A percentile compares a stretch with the other conserved stretches of the same genome.
These are phyloP conservation scores for Wallacemonas sp. DNA, from an alignment of 208 protist species.

Conservation along the genomic window DNA sequence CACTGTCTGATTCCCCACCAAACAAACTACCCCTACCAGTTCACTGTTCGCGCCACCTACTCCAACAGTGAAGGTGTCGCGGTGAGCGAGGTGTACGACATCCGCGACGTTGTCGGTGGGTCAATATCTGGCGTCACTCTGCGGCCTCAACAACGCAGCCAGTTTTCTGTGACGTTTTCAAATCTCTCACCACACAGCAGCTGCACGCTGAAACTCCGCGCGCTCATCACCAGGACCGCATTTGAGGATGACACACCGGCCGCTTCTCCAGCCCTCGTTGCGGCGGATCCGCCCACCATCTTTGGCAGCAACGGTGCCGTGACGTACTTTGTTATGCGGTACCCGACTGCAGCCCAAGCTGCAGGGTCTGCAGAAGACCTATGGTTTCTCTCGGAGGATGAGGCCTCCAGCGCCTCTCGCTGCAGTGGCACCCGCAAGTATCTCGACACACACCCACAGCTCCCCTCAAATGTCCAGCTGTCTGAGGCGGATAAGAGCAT, in stretches of 20 bases:
- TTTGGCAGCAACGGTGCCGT: slow-evolving; percentile 24
- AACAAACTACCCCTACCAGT: slow-evolving; percentile 55
- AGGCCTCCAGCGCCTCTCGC: no score
- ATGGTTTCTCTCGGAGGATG: slow-evolving; percentile 15
- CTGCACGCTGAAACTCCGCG: slow-evolving; percentile 47
- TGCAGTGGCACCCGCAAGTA: slow-evolving; percentile 2
- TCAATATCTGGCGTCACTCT: slow-evolving; percentile 44
- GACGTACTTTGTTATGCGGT: slow-evolving; percentile 46
- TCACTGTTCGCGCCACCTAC: slow-evolving; percentile 43
- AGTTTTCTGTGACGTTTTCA: slow-evolving; percentile 54
- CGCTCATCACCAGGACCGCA: slow-evolving; percentile 18
- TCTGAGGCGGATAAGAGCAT: neutral
- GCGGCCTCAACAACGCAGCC: slow-evolving; percentile 21
- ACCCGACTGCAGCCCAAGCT: slow-evolving; percentile 17
- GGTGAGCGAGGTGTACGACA: slow-evolving; percentile 36
- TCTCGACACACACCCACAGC: slow-evolving; percentile 26
- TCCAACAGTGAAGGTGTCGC: slow-evolving; percentile 9
- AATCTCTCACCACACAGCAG: slow-evolving; percentile 35
- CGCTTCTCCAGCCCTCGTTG: slow-evolving; percentile 38
- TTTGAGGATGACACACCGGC: neutral
- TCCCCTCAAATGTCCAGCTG: slow-evolving; percentile 16
- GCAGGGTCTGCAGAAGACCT: slow-evolving; percentile 5
- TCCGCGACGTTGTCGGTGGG: slow-evolving; percentile 57
- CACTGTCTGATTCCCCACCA: slow-evolving; percentile 58
- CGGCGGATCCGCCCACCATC: slow-evolving; percentile 48